A percentile compares a stretch with the other conserved stretches of the same genome.
phyloP scores from a whole-genome alignment of 1,284 basidiomycete species.

The Pseudozyma sp. region DNA sequence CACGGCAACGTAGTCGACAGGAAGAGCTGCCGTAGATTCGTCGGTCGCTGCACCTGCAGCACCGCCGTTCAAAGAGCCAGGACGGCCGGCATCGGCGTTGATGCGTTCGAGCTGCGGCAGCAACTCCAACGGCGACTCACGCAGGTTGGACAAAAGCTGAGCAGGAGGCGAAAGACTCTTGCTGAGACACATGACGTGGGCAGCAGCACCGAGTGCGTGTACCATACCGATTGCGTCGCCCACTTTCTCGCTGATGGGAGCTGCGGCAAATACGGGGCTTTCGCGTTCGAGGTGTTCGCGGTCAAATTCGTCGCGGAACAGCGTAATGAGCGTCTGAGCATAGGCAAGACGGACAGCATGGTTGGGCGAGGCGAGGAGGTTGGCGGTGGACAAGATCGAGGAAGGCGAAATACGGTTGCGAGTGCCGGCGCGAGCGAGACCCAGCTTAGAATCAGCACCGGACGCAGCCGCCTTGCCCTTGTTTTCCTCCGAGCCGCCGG shows the following conservation, averaged over 20 bases:
- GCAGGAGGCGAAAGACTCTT: constrained; percentile 54
- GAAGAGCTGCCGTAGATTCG: constrained; percentile 66
- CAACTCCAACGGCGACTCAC: constrained; percentile 68
- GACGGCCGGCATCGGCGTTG: constrained; percentile 67
- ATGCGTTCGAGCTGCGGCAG: constrained; percentile 72
- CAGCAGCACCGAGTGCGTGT: constrained; percentile 60
- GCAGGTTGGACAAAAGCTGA: constrained; percentile 25
- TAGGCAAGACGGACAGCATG: constrained; percentile 57
- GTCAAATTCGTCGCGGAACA: constrained; percentile 53
- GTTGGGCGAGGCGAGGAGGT: constrained; percentile 55
- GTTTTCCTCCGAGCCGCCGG: constrained; percentile 8
- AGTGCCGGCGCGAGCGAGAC: constrained; percentile 46
- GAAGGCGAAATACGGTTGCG: constrained; percentile 53
- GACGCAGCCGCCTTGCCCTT: constrained; percentile 49
- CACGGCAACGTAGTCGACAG: constrained; percentile 82
- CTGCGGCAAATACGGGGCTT: constrained; percentile 30
- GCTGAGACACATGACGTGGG: constrained; percentile 55
- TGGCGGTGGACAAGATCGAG: constrained; percentile 46
- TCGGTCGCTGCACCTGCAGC: constrained; percentile 17
- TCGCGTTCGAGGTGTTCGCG: constrained; percentile 30
- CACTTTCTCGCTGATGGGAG: constrained; percentile 38
- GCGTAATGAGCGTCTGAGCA: constrained; percentile 56
- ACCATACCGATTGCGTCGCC: constrained; percentile 51
- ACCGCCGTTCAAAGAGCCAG: constrained; percentile 32
- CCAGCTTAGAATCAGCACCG: constrained; percentile 24